A percentile compares a stretch with the other conserved stretches of the same genome.
Conservation (phyloP, 805 yeast species). For the Ogataea paradorogensis region DNA sequence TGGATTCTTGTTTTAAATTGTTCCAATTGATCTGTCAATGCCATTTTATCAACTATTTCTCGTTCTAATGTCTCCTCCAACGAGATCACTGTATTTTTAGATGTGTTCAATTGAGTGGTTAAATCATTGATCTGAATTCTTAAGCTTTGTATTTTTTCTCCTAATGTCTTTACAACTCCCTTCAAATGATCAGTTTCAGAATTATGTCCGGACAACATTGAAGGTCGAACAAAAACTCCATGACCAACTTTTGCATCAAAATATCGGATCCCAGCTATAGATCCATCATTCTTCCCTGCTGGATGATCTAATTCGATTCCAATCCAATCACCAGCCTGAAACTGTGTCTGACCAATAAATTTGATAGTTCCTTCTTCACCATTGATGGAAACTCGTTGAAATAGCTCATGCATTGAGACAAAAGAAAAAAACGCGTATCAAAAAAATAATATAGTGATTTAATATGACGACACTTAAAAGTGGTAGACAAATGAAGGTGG, state of each 20-base stretch:
- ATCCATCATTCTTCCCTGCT: slow-evolving; percentile 49
- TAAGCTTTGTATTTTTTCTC: slow-evolving; percentile 40
- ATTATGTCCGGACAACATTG: slow-evolving; percentile 21
- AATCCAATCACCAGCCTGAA: slow-evolving; percentile 59
- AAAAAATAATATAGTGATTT: neutral
- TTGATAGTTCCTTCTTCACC: slow-evolving; percentile 45
- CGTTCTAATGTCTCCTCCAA: slow-evolving; percentile 33
- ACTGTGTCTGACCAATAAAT: slow-evolving; percentile 52
- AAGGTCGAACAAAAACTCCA: slow-evolving; percentile 52
- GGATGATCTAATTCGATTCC: slow-evolving; percentile 44
- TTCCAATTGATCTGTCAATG: slow-evolving; percentile 33
- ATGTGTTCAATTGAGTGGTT: slow-evolving; percentile 18
- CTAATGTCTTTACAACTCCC: slow-evolving; percentile 28
- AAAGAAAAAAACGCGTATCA: slow-evolving; percentile 5
- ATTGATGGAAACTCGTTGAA: slow-evolving; percentile 36
- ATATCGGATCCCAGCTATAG: slow-evolving; percentile 42
- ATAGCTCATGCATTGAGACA: slow-evolving; percentile 4
- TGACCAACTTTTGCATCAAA: slow-evolving; percentile 35
- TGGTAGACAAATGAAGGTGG: slow-evolving; percentile 49
- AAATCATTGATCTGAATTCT: slow-evolving; percentile 31
- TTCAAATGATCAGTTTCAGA: neutral
- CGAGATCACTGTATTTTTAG: slow-evolving; percentile 18
- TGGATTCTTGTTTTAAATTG: neutral
- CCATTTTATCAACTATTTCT: slow-evolving; percentile 44
- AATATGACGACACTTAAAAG: slow-evolving; percentile 19